phyloP scores from a whole-genome alignment of 192 early-diverging fungal genomes.

The Cladochytrium replicatum region DNA sequence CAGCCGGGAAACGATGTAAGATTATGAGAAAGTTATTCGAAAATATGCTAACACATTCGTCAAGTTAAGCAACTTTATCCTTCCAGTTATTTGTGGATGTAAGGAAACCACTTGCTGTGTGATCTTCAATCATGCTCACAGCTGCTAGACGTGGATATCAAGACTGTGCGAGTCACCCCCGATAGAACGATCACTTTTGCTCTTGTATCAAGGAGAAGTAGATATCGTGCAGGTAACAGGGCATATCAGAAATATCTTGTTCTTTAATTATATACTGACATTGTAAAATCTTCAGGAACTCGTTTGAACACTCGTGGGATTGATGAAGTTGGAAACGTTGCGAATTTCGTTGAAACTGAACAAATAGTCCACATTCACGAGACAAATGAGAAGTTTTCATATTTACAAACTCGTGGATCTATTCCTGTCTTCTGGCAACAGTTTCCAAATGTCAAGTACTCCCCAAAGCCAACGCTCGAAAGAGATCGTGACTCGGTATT shows the following conservation, averaged over 20 bases:
- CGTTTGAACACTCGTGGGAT: slow-evolving; percentile 91
- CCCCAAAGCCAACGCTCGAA: slow-evolving; percentile 73
- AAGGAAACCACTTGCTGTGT: too few relatives aligned
- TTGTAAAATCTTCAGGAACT: too few relatives aligned
- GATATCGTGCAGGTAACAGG: slow-evolving; percentile 45
- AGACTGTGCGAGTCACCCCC: slow-evolving; percentile 44
- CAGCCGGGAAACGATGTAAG: slow-evolving; percentile 32
- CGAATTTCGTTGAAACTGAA: slow-evolving; percentile 97
- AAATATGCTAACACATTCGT: too few relatives aligned
- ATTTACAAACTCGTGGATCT: slow-evolving; percentile 91
- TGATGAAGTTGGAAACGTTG: slow-evolving; percentile 83
- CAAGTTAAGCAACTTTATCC: slow-evolving; percentile 71
- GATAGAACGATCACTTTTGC: slow-evolving; percentile 66
- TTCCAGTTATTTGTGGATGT: slow-evolving; percentile 89
- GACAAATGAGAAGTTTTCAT: slow-evolving; percentile 49
- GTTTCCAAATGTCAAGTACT: slow-evolving; percentile 83
- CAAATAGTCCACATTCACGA: slow-evolving; percentile 68
- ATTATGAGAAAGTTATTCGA: not conserved
- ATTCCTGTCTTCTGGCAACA: slow-evolving; percentile 94
- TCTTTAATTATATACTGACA: too few relatives aligned
- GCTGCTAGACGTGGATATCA: slow-evolving; percentile 60
- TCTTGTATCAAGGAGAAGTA: slow-evolving; percentile 72
- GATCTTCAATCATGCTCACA: slow-evolving; percentile 4
- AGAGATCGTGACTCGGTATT: slow-evolving; percentile 55
- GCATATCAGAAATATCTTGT: too few relatives aligned